Base-by-base conservation (phyloP, 106 monocot genomes). In the Dactylorhiza incarnata region DNA sequence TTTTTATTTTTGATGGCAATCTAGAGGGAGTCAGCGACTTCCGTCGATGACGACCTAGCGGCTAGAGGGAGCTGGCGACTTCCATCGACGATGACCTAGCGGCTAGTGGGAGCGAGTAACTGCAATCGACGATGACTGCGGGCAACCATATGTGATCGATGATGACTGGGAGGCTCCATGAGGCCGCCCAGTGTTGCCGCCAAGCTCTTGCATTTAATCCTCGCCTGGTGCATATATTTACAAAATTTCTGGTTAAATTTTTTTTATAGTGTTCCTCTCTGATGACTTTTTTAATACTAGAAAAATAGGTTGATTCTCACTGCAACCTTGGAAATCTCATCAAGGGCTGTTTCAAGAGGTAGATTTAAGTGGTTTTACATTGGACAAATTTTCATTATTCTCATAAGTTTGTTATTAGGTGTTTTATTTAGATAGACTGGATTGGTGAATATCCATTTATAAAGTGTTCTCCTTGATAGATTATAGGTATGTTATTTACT, bases 281-380 rank as follows among this genome's bases (percentile, higher is more conserved):
- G 26, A 45, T 20, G n/a, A n/a, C n/a, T 23, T 22, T 52, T 54
- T 73, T 49, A 5, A 45, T 17, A 46, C 4, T 4, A 20, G 24
- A 45, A 22, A 19, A 26, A n/a, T 74, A 93, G 96, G 93, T 96
- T 76, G 96, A 96, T 93, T 93, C 93, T 65, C 95, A 93, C 78
- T 87, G 91, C 75, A 96, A 96, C 73, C 87, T 96, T 73, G 95
- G 95, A 25, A 96, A 96, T 81, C 73, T 96, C 62, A 84, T 96
- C 96, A 89, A 81, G 96, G 96, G 25, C 72, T 96, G 58, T 73
- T 91, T 59, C 89, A 91, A 71, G 96, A 96, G 73, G 96, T 96
- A 83, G 61, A 83, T 63, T 65, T 23, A 6, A 45, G 45, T 45
- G n/a, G 45, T 69, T 15, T 46, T 11, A 11, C 15, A 15, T 52